These are phyloP conservation scores for Drechslerella stenobrocha DNA, from an alignment of 2,329 filamentous ascomycete genomes.

Conservation along the genomic window DNA sequence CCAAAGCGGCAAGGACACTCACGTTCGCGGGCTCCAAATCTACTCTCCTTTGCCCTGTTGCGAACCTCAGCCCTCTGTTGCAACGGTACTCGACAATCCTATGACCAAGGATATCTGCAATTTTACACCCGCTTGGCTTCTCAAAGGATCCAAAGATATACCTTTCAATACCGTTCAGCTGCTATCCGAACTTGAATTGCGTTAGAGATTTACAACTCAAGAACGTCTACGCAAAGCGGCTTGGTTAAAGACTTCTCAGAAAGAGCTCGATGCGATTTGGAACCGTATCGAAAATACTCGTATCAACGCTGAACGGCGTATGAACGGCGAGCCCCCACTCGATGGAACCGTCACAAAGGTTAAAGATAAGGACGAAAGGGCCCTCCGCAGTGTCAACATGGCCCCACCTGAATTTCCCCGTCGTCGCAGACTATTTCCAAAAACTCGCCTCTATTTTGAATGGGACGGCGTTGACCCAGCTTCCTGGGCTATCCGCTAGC, in stretches of 20 bases:
- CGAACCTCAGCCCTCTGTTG: conserved; percentile 15
- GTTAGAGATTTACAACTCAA: conserved; percentile 48
- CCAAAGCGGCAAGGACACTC: conserved; percentile 99
- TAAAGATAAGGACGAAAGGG: conserved; percentile 10
- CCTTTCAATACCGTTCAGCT: conserved; percentile 50
- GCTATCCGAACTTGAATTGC: conserved; percentile 52
- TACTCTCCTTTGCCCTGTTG: conserved; percentile 57
- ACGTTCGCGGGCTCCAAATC: conserved; percentile 88
- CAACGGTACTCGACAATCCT: conserved; percentile 12
- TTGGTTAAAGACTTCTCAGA: too few relatives aligned
- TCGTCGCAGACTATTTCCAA: conserved; percentile 10
- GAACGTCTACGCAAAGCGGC: conserved; percentile 23
- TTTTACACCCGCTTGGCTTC: conserved; percentile 29
- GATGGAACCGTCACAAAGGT: neutral
- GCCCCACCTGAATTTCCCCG: conserved; percentile 9
- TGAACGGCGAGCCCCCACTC: conserved; percentile 9
- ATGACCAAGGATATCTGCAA: conserved; percentile 18
- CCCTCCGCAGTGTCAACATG: conserved; percentile 17
- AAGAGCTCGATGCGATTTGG: conserved; percentile 14
- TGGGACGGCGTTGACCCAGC: conserved; percentile 26
- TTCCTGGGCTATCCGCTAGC: conserved; percentile 37
- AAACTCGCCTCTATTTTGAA: neutral
- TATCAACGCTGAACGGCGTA: conserved; percentile 19
- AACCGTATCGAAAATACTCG: conserved; percentile 15
- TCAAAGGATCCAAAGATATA: conserved; percentile 47